Conservation (phyloP, 2,329 filamentous ascomycete species). For the Sphaceloma murrayae region DNA sequence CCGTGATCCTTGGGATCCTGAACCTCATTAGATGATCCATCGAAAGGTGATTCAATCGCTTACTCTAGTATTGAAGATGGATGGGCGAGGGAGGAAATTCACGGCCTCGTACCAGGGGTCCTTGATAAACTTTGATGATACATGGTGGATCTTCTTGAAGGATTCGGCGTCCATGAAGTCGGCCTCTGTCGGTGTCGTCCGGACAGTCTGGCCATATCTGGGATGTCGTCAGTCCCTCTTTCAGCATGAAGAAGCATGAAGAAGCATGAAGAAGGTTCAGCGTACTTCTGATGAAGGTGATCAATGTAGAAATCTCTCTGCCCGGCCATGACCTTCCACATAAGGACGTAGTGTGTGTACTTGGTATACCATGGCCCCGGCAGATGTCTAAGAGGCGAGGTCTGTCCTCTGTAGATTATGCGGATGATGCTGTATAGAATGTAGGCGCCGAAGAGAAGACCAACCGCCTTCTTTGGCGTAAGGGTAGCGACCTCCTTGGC, state of each 20-base stretch:
- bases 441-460: background rate
- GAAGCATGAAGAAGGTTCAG: background rate
- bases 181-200: constrained; percentile 12
- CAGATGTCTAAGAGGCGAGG: constrained; percentile 13
- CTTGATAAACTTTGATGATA: constrained; percentile 17
- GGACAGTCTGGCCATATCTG: constrained; percentile 16
- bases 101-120: constrained; percentile 16
- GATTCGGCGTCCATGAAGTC: constrained; percentile 17
- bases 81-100: constrained; percentile 15
- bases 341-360: constrained; percentile 11
- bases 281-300: constrained; percentile 11
- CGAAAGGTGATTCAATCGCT: background rate
- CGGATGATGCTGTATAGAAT: background rate
- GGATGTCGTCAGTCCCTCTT: no score
- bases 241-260: background rate
- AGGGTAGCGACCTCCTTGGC: constrained; percentile 7
- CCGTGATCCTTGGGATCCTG: constrained; percentile 16
- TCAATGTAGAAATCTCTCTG: constrained; percentile 16
- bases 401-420: constrained; percentile 10
- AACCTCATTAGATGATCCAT: background rate
- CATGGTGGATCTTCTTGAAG: constrained; percentile 16
- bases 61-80: constrained; percentile 15
- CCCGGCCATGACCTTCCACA: constrained; percentile 16
- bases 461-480: constrained; percentile 4
- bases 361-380: constrained; percentile 17